A percentile compares a stretch with the other conserved stretches of the same genome.
phyloP scores from a whole-genome alignment of 805 yeast species.

The Kuraishia cidri region DNA sequence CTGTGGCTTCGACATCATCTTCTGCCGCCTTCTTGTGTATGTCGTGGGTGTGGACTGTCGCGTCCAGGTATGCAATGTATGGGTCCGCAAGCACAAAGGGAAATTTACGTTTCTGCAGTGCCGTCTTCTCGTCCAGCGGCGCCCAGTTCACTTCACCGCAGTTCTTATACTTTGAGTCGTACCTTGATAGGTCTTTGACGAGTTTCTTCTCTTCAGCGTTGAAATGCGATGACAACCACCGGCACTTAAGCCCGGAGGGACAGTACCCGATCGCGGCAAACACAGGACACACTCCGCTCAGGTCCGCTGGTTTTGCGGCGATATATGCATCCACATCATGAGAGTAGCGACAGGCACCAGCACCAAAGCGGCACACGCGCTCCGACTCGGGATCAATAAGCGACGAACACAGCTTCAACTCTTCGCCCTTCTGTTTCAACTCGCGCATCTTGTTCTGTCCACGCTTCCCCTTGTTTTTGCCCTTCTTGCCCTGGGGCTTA shows the following conservation, averaged over 20 bases:
- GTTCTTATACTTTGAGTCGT: slow-evolving; percentile 26
- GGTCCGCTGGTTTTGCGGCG: slow-evolving; percentile 57
- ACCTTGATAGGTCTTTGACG: slow-evolving; percentile 30
- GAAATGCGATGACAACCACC: slow-evolving; percentile 77
- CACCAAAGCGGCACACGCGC: slow-evolving; percentile 53
- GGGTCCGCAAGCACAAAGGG: slow-evolving; percentile 48
- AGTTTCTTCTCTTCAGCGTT: slow-evolving; percentile 34
- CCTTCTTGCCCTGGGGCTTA: slow-evolving; percentile 16
- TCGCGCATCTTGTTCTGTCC: slow-evolving; percentile 87
- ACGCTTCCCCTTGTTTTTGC: slow-evolving; percentile 29
- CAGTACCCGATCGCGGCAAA: slow-evolving; percentile 77
- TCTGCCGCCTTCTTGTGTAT: slow-evolving; percentile 11
- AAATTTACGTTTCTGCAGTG: slow-evolving; percentile 54
- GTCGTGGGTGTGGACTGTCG: slow-evolving; percentile 33
- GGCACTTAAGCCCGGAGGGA: slow-evolving; percentile 87
- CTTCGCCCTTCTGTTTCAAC: slow-evolving; percentile 58
- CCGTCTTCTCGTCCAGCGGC: slow-evolving; percentile 30
- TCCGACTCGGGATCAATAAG: slow-evolving; percentile 43
- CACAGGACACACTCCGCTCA: slow-evolving; percentile 80
- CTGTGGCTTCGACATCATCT: slow-evolving; percentile 14
- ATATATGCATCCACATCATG: slow-evolving; percentile 71
- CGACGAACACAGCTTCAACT: slow-evolving; percentile 55
- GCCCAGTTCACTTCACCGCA: slow-evolving; percentile 65
- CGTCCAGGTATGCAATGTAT: slow-evolving; percentile 57
- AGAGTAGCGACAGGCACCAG: slow-evolving; percentile 61